phyloP scores from a whole-genome alignment of 306 rosid genomes.

The Casuarina equisetifolia region DNA sequence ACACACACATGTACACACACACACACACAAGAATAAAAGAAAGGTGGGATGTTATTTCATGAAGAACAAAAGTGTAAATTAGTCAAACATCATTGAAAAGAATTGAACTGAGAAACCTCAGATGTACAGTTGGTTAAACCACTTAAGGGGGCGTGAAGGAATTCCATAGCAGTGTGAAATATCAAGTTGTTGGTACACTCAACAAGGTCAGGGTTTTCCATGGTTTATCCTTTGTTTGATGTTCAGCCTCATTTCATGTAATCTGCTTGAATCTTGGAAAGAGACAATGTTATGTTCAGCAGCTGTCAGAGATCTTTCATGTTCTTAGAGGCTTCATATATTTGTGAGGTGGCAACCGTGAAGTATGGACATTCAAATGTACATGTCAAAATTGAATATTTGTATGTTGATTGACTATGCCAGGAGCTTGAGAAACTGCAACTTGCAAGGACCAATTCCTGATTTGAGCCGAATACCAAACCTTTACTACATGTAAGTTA shows the following conservation, averaged over 20 bases:
- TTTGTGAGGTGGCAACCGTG: not conserved
- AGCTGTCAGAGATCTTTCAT: not conserved
- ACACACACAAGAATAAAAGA: not conserved
- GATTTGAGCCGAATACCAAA: conserved; percentile 62
- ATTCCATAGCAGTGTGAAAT: not conserved
- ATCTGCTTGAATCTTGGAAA: not conserved
- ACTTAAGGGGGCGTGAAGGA: not conserved
- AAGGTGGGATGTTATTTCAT: not conserved
- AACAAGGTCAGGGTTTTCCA: not conserved
- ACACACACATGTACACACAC: too few species aligned
- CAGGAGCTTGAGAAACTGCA: conserved; percentile 94
- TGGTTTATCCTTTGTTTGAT: not conserved
- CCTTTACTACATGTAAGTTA: conserved; percentile 69
- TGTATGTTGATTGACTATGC: conserved; percentile 31
- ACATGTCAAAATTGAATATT: not conserved
- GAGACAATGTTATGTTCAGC: not conserved
- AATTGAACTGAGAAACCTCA: not conserved
- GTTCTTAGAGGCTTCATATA: conserved; percentile 5
- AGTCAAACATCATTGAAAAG: not conserved
- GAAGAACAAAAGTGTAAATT: not conserved
- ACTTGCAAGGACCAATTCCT: conserved; percentile 79
- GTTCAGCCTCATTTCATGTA: not conserved
- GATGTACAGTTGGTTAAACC: not conserved
- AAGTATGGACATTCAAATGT: not conserved
- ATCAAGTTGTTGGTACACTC: not conserved